Conservation (phyloP, 2,329 filamentous ascomycete species). For the Samsoniella hepiali region DNA sequence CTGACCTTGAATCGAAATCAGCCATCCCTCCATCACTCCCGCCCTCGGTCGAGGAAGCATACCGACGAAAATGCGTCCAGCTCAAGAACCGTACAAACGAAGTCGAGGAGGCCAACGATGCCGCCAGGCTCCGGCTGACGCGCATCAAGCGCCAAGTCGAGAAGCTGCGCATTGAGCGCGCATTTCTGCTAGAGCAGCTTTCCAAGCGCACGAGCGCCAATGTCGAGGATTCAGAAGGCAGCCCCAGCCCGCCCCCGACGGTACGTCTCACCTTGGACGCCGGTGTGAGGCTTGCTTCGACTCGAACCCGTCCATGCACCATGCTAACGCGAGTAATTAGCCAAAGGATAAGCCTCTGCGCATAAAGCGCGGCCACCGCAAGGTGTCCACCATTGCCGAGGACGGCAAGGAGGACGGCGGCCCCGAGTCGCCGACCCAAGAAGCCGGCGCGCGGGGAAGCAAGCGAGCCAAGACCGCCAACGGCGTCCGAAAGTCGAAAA, state of each 20-base stretch:
- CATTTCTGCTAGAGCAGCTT: slow-evolving; percentile 70
- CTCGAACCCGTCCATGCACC: neutral
- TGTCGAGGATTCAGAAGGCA: slow-evolving; percentile 75
- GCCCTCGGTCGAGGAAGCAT: slow-evolving; percentile 91
- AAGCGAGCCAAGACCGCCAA: slow-evolving; percentile 38
- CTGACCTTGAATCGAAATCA: slow-evolving; percentile 35
- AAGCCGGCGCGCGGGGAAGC: slow-evolving; percentile 8
- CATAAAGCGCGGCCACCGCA: slow-evolving; percentile 69
- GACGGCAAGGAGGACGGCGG: slow-evolving; percentile 33
- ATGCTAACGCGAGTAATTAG: slow-evolving; percentile 37
- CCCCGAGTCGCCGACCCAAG: slow-evolving; percentile 13
- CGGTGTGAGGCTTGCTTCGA: neutral
- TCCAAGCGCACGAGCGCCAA: slow-evolving; percentile 70
- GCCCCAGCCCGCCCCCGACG: slow-evolving; percentile 74
- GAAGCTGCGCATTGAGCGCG: slow-evolving; percentile 85
- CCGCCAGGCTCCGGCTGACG: slow-evolving; percentile 71
- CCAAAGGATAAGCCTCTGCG: slow-evolving; percentile 76
- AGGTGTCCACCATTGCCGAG: slow-evolving; percentile 49
- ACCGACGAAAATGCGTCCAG: slow-evolving; percentile 93
- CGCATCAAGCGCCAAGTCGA: slow-evolving; percentile 82
- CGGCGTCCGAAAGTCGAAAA: slow-evolving; percentile 39
- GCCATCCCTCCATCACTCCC: slow-evolving; percentile 62
- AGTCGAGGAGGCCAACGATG: slow-evolving; percentile 87
- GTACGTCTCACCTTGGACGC: slow-evolving; percentile 43
- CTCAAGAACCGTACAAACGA: slow-evolving; percentile 88